A percentile compares a stretch with the other conserved stretches of the same genome.
Evolutionary conservation across 805 yeast species (phyloP).

Genomic region (Candida railenensis): DNA sequence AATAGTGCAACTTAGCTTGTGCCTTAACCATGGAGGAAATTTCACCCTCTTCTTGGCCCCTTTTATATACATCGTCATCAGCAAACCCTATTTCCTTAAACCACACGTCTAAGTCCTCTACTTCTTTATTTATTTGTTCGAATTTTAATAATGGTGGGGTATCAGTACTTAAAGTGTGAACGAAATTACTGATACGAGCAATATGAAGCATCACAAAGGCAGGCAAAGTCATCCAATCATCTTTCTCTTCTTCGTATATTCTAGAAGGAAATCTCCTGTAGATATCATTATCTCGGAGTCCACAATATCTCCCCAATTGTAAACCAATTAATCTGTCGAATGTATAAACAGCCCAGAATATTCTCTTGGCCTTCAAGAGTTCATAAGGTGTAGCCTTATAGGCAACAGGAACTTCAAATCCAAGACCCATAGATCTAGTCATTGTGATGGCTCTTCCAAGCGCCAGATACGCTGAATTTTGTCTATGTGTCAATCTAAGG

Average conservation of each 20-base stretch:
- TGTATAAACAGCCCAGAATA: constrained; percentile 55
- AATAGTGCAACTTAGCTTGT: constrained; percentile 39
- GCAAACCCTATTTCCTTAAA: constrained; percentile 32
- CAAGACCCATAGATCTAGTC: constrained; percentile 39
- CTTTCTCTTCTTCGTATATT: constrained; percentile 26
- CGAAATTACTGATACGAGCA: constrained; percentile 36
- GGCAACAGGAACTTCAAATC: constrained; percentile 17
- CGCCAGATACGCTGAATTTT: constrained; percentile 32
- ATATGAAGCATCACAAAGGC: constrained; percentile 46
- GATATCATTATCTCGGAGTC: constrained; percentile 34
- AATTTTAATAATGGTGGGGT: constrained; percentile 24
- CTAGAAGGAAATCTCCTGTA: constrained; percentile 29
- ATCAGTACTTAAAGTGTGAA: constrained; percentile 30
- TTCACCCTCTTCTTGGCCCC: neutral
- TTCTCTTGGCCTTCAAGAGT: constrained; percentile 45
- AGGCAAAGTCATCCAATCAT: constrained; percentile 49
- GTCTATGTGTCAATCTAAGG: constrained; percentile 37
- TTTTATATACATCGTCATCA: constrained; percentile 14
- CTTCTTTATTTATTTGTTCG: constrained; percentile 31
- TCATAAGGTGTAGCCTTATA: constrained; percentile 37
- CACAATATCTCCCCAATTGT: constrained; percentile 49
- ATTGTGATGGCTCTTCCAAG: constrained; percentile 35
- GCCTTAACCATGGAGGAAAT: constrained; percentile 22
- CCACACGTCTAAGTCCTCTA: constrained; percentile 30
- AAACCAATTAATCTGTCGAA: constrained; percentile 53